Percentiles rank a stretch among this genome's conserved stretches.
phyloP scores from a whole-genome alignment of 2,329 filamentous ascomycete genomes.

The Fusarium armeniacum region DNA sequence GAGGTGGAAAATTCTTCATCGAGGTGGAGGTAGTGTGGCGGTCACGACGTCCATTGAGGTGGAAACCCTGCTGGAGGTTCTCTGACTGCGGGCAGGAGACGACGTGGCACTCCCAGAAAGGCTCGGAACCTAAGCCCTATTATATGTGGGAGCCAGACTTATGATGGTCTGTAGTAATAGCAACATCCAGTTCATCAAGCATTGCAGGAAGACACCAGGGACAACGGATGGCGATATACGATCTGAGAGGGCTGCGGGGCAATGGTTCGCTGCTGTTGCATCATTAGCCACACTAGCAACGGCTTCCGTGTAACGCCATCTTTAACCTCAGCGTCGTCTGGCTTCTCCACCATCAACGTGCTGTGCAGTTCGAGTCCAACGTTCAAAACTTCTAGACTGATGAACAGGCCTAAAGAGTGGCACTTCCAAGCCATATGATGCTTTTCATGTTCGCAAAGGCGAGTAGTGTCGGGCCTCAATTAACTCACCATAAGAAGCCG shows the following conservation, averaged over 20 bases:
- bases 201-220: constrained; percentile 18
- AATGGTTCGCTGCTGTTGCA: constrained; percentile 37
- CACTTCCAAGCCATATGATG: background rate
- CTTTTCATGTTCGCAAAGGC: background rate
- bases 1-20: constrained; percentile 43
- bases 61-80: constrained; percentile 40
- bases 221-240: constrained; percentile 30
- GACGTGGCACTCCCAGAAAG: constrained; percentile 48
- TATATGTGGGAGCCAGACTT: constrained; percentile 31
- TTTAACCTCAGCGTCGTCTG: constrained; percentile 20
- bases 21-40: constrained; percentile 49
- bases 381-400: constrained; percentile 2
- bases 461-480: constrained; percentile 12
- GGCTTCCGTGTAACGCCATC: constrained; percentile 40
- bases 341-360: constrained; percentile 28
- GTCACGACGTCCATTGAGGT: constrained; percentile 47
- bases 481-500: background rate
- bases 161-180: constrained; percentile 27
- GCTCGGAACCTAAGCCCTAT: constrained; percentile 37
- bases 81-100: constrained; percentile 42
- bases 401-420: background rate
- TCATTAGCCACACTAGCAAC: constrained; percentile 41
- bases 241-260: constrained; percentile 34
- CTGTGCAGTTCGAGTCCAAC: constrained; percentile 1
- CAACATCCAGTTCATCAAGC: constrained; percentile 26